Base-by-base conservation (phyloP, 345 rosid genomes). In the Nephelium lappaceum region DNA sequence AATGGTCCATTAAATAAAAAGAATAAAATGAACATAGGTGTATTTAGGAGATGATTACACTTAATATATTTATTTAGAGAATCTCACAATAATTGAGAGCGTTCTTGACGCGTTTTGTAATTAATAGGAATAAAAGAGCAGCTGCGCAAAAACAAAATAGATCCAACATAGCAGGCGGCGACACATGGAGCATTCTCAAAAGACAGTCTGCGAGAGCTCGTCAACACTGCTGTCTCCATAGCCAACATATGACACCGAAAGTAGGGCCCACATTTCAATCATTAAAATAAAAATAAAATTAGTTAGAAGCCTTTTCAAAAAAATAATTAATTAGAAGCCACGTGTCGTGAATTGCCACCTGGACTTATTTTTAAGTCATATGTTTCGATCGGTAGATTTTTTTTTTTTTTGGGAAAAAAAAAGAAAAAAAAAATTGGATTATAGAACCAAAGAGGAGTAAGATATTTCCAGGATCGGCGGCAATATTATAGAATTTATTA, bases 111-210 rank as follows among this genome's bases (percentile, higher is more conserved):
- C 15, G 15, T 14, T 49, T 11, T 53, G 58, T 53, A 53, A 53
- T 16, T 14, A 53, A 0, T 53, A 0, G 8, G 16, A 53, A 53
- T 6, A 4, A 1, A 53, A 53, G n/a, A 16, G n/a, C 16, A 53
- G 58, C 14, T 16, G 18, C 27, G 41, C 18, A 64, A 64, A 64
- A 24, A 2, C 0, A 9, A 39, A n/a, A 57, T 5, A 6, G 6
- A 73, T 53, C 8, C 55, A 21, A 8, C 2, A 24, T 12, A 23
- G 57, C n/a, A 16, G 10, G 15, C 8, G 23, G 64, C 63, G 71
- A 75, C 78, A 75, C 78, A 64, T 36, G 78, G 78, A 49, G 36
- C 38, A 49, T 43, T 45, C 7, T 25, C 57, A 16, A 11, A 19
- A 36, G 36, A 55, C 39, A 10, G 42, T 5, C 58, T 4, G 24